Evolutionary conservation across 2,329 filamentous ascomycete species (phyloP), one percentile per base, ranked within the genome.

Genomic region (Epichloe baconii): DNA sequence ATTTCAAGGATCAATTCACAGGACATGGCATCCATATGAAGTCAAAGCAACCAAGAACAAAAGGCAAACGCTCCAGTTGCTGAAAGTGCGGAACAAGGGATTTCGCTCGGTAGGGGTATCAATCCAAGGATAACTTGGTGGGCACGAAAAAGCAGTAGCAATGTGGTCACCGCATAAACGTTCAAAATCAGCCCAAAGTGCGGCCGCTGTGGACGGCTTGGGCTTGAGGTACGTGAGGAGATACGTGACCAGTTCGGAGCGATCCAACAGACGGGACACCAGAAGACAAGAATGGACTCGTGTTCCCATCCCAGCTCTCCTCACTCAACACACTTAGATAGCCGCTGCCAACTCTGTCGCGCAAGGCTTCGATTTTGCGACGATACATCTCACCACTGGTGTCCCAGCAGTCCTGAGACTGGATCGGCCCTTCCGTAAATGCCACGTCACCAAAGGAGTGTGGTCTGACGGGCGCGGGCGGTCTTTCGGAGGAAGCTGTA

Each of bases 261-360:
- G 58, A 55, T 42, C 62, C 55, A 48, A 62, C 54, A 7, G 62
- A 58, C 26, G 62, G 51, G 35, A 66, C 56, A 47, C 47, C 52
- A 23, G 56, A 40, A 15, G 59, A 42, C 40, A 58, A 52, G 45
- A 56, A 60, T 44, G 56, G 51, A 7, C 55, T 56, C 43, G 66
- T 66, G 44, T 66, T 66, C 6, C 70, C 59, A 55, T 80, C 75
- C 79, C 80, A 83, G 42, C 70, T 75, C 64, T 93, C 86, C 60
- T 95, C 90, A 54, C 86, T 85, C 48, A 97, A 73, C 14, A 86
- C 88, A 55, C 83, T 90, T 40, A 98, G 77, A 77, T 95, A 98
- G 38, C 83, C 86, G 59, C 83, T 88, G 35, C 90, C 90, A 57
- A 95, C 83, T 61, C 91, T 88, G 61, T 85, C 85, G 54, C 89